These are phyloP conservation scores for Ricinus communis DNA, from an alignment of 345 rosid genomes.

Conservation along the genomic window DNA sequence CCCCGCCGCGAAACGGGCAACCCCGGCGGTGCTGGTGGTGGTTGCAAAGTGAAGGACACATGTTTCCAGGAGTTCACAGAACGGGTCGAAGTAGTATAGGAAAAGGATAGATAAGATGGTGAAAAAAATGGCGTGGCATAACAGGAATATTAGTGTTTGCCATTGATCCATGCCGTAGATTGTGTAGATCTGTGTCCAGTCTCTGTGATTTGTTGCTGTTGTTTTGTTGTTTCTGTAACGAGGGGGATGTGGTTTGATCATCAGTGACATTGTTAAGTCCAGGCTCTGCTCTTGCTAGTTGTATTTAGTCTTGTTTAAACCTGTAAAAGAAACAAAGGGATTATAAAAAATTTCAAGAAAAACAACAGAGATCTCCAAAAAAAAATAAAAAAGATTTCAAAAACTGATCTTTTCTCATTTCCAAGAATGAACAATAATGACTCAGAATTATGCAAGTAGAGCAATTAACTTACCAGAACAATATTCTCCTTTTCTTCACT, in stretches of 20 bases:
- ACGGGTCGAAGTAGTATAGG: slow-evolving; percentile 62
- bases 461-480: slow-evolving; percentile 12
- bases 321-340: not conserved
- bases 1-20: slow-evolving; percentile 74
- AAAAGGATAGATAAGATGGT: slow-evolving; percentile 60
- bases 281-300: not conserved
- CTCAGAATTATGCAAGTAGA: not conserved
- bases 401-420: not conserved
- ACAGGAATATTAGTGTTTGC: slow-evolving; percentile 71
- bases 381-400: not conserved
- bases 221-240: slow-evolving; percentile 22
- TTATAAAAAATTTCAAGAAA: not conserved
- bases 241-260: slow-evolving; percentile 17
- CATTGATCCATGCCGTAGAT: slow-evolving; percentile 92
- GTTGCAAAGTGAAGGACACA: slow-evolving; percentile 30
- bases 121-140: slow-evolving; percentile 63
- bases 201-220: slow-evolving; percentile 35
- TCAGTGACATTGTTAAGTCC: slow-evolving; percentile 19
- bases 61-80: slow-evolving; percentile 51
- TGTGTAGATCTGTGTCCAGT: slow-evolving; percentile 93
- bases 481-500: not conserved
- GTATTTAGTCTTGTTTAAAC: not conserved
- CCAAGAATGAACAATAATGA: not conserved
- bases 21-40: slow-evolving; percentile 26
- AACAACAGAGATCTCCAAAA: not conserved